Evolutionary conservation across 2,329 filamentous ascomycete species (phyloP), one percentile per base, ranked within the genome.

Genomic region (Phyllosticta citrichinensis): DNA sequence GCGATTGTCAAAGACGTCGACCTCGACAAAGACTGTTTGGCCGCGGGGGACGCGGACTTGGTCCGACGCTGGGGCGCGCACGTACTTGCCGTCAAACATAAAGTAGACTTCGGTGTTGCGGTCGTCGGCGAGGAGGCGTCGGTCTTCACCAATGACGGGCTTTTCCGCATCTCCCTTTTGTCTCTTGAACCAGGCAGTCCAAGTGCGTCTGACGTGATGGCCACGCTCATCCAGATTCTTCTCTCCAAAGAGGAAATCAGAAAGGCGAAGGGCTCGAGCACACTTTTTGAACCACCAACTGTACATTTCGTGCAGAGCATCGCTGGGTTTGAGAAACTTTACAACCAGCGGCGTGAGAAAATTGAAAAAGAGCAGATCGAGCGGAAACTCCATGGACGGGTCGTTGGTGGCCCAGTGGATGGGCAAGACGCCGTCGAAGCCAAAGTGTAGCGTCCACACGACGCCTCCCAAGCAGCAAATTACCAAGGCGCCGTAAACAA

Each of bases 211-310:
- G 50, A 81, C 76, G 55, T 88, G 77, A 24, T 78, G 79, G 8
- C 91, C 89, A 74, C 97, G 91, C 72, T 99, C 93, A 63, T 96
- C 90, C 22, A 84, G 78, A 27, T 81, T 81, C 62, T 90, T 84
- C 66, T 96, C 88, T 14, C 89, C 91, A 70, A 99, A 97, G 52
- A 99, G 83, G 72, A 99, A 99, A 77, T 92, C 89, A 1, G 91
- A 95, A 40, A 99, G 79, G 22, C 93, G 84, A 58, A 99, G 78
- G 51, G 81, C 77, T 57, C 89, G 82, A 12, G 92, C 94, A 70
- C 92, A 96, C 67, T 83, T 85, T 66, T 88, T 87, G 76, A 99
- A 96, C 91, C 94, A 99, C 93, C 93, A 97, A 8, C 86, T 87
- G 71, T 96, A 99, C 80, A 97, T 87, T 60, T 82, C 79, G 66